phyloP scores from a whole-genome alignment of 2,329 filamentous ascomycete species.

The Ceratocystis albifundus region DNA sequence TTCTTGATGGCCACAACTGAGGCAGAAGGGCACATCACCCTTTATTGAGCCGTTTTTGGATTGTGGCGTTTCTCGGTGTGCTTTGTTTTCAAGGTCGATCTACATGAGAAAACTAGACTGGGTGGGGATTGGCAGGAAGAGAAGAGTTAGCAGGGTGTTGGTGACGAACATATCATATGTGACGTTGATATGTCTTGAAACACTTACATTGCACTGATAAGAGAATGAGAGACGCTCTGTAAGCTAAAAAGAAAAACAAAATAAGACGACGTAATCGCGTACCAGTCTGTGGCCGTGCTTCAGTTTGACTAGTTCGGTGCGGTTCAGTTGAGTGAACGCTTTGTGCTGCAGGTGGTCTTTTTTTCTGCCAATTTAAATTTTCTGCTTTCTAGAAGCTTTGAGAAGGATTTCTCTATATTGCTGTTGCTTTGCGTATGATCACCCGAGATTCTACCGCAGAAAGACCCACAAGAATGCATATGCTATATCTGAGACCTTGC shows the following conservation, averaged over 20 bases:
- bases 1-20: not conserved
- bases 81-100: not conserved
- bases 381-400: slow-evolving; percentile 9
- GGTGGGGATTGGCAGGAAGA: not conserved
- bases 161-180: too few relatives aligned
- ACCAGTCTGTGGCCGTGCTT: too few relatives aligned
- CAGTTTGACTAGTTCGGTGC: too few relatives aligned
- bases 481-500: not conserved
- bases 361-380: not conserved
- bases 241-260: too few relatives aligned
- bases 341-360: not conserved
- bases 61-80: slow-evolving; percentile 1
- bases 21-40: too few relatives aligned
- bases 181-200: too few relatives aligned
- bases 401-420: not conserved
- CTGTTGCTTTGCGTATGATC: not conserved
- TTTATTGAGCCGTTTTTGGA: too few relatives aligned
- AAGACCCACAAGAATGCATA: not conserved
- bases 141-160: too few relatives aligned
- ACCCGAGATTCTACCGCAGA: not conserved
- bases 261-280: too few relatives aligned
- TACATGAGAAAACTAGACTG: not conserved
- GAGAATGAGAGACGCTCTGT: too few relatives aligned
- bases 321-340: slow-evolving; percentile 1
- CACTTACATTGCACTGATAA: too few relatives aligned